These are phyloP conservation scores for Paxillus involutus DNA, from an alignment of 768 basidiomycete genomes.

Conservation along the genomic window DNA sequence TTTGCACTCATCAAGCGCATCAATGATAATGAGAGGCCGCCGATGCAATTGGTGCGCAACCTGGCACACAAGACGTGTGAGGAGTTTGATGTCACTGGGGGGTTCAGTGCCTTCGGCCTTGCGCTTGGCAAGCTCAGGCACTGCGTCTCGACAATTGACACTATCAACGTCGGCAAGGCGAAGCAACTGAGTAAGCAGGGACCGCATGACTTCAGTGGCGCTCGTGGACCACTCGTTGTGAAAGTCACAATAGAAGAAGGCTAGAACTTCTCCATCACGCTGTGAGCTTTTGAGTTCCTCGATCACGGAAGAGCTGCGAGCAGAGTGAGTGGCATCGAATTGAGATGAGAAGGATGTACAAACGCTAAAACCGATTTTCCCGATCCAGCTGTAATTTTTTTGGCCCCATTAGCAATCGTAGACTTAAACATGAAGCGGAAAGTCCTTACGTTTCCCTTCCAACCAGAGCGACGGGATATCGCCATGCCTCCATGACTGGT, in stretches of 20 bases:
- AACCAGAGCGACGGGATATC: background rate
- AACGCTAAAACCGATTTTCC: background rate
- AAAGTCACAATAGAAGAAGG: constrained; percentile 1
- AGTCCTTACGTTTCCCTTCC: background rate
- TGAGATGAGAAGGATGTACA: background rate
- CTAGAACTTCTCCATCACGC: background rate
- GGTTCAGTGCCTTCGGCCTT: background rate
- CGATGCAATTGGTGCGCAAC: background rate
- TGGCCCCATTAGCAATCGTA: background rate
- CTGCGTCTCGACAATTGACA: too few species aligned
- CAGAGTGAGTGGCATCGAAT: background rate
- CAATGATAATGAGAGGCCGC: constrained; percentile 7
- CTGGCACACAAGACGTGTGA: background rate
- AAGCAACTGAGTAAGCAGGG: background rate
- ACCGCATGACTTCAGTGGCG: background rate
- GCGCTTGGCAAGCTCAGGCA: background rate
- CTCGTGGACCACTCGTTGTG: background rate
- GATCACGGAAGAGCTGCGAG: background rate
- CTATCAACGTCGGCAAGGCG: background rate
- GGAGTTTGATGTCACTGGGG: background rate
- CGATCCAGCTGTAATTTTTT: background rate
- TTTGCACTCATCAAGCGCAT: constrained; percentile 19
- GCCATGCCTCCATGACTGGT: background rate
- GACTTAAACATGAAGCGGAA: background rate
- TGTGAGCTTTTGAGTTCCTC: background rate